Percentiles rank a stretch among this genome's conserved stretches.
These are phyloP conservation scores for Bondarzewia mesenterica DNA, from an alignment of 1,284 basidiomycete genomes.

Conservation along the genomic window DNA sequence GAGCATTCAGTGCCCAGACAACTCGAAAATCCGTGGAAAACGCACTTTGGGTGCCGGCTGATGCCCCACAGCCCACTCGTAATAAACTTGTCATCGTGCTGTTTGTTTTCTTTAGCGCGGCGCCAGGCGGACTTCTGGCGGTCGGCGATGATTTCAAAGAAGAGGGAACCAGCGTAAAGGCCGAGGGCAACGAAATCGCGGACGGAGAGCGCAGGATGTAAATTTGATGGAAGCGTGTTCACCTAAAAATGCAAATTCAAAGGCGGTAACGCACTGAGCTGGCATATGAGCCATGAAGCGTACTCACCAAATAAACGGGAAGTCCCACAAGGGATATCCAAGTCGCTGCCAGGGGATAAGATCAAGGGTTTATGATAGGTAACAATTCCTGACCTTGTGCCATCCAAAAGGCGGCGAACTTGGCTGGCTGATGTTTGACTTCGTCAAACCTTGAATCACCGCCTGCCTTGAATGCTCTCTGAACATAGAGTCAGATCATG, in stretches of 20 bases:
- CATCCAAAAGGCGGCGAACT: conserved; percentile 63
- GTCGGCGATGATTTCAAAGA: conserved; percentile 63
- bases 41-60: conserved; percentile 72
- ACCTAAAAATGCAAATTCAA: conserved; percentile 21
- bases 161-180: conserved; percentile 51
- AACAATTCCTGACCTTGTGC: conserved; percentile 44
- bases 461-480: conserved; percentile 40
- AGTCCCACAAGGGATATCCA: conserved; percentile 68
- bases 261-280: background rate
- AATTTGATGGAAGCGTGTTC: conserved; percentile 51
- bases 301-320: conserved; percentile 50
- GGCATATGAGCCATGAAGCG: too few relatives aligned
- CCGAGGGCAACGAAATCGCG: conserved; percentile 54
- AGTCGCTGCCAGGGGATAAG: conserved; percentile 34
- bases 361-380: background rate
- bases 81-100: conserved; percentile 74
- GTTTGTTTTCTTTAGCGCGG: conserved; percentile 50
- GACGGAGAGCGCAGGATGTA: conserved; percentile 49
- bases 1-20: background rate
- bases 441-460: conserved; percentile 66
- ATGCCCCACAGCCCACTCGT: conserved; percentile 63
- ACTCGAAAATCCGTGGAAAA: conserved; percentile 5
- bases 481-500: too few relatives aligned
- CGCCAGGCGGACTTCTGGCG: conserved; percentile 67
- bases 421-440: conserved; percentile 52